These are phyloP conservation scores for Podaxis pistillaris DNA, from an alignment of 768 basidiomycete genomes.

Conservation along the genomic window DNA sequence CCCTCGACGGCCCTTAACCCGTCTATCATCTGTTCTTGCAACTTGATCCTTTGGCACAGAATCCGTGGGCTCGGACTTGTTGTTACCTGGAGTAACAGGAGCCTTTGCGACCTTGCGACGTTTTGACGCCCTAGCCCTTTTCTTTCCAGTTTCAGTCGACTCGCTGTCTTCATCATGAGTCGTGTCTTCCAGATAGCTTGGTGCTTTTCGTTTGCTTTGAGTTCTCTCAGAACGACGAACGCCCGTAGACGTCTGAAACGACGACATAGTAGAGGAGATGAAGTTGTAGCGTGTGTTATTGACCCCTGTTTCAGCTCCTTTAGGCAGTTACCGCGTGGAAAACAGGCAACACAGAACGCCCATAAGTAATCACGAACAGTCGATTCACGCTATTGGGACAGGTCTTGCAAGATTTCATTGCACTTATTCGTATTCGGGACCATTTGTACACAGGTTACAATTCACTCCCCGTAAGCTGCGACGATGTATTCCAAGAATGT, in stretches of 20 bases:
- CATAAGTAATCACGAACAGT: no score
- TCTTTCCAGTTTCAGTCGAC: not conserved
- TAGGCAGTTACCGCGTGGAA: no score
- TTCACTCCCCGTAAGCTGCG: not conserved
- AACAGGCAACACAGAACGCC: no score
- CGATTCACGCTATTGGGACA: no score
- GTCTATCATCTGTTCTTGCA: not conserved
- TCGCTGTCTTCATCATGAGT: not conserved
- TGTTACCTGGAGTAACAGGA: not conserved
- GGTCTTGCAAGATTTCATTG: no score
- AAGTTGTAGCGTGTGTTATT: no score
- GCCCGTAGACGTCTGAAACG: no score
- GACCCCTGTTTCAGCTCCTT: no score
- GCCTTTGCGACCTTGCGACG: not conserved
- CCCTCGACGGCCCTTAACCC: conserved; percentile 21
- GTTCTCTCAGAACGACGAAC: not conserved
- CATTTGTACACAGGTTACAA: no score
- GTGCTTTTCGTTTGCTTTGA: not conserved
- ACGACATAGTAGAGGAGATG: no score
- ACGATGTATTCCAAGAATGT: conserved; percentile 37
- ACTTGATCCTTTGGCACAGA: not conserved
- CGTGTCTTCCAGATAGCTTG: not conserved
- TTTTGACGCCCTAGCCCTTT: not conserved
- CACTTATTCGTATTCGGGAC: no score
- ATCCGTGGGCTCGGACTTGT: not conserved